These are phyloP conservation scores for Meyerozyma smithsonii DNA, from an alignment of 1,139 yeast species.

Conservation along the genomic window DNA sequence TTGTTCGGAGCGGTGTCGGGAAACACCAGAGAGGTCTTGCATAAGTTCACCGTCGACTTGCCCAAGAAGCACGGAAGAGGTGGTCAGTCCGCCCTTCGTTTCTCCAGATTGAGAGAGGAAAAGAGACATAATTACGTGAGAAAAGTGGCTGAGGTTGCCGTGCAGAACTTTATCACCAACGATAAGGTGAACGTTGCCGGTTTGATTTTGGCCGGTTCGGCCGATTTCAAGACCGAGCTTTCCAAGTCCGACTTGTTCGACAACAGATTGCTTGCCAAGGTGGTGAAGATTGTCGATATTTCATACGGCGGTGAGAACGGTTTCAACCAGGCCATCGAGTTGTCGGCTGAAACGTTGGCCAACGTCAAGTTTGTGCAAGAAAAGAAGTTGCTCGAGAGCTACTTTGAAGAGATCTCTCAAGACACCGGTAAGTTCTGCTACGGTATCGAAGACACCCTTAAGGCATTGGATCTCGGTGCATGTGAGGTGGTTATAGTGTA, in stretches of 20 bases:
- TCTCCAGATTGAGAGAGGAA: constrained; percentile 97
- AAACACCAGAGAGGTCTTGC: constrained; percentile 92
- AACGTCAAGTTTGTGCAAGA: constrained; percentile 97
- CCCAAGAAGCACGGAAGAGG: constrained; percentile 99
- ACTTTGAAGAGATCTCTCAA: constrained; percentile 95
- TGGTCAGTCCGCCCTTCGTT: constrained; percentile 99
- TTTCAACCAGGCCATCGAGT: constrained; percentile 96
- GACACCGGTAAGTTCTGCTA: constrained; percentile 97
- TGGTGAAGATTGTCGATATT: constrained; percentile 89
- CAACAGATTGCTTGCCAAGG: constrained; percentile 78
- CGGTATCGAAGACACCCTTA: constrained; percentile 93
- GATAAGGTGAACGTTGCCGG: constrained; percentile 95
- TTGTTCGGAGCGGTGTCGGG: constrained; percentile 95
- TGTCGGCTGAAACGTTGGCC: constrained; percentile 93
- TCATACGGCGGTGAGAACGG: constrained; percentile 99
- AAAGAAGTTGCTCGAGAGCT: constrained; percentile 85
- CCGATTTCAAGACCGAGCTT: constrained; percentile 94
- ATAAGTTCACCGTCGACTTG: constrained; percentile 93
- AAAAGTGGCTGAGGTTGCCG: constrained; percentile 97
- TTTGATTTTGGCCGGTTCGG: constrained; percentile 94
- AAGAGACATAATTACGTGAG: constrained; percentile 97
- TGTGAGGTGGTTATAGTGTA: constrained; percentile 88
- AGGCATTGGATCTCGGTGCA: constrained; percentile 94
- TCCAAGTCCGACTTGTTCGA: constrained; percentile 92
- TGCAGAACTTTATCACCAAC: constrained; percentile 86